phyloP scores from a whole-genome alignment of 2,329 filamentous ascomycete species.

The Aspergillus carbonarius region DNA sequence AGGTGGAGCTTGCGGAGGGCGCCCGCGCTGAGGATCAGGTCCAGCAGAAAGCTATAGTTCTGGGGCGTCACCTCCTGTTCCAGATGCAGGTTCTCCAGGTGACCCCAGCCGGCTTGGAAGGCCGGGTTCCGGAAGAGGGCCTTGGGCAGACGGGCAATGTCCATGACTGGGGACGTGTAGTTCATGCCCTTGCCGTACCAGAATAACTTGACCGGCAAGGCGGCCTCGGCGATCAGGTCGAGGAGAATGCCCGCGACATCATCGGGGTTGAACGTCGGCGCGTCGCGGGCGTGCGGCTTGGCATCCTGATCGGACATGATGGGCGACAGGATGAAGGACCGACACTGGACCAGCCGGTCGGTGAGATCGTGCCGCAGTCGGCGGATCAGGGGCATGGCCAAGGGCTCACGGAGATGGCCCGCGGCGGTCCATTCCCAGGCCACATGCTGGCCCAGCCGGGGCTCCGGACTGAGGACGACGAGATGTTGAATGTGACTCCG shows the following conservation, averaged over 20 bases:
- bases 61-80: constrained; percentile 12
- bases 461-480: constrained; percentile 13
- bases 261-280: constrained; percentile 8
- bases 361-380: constrained; percentile 9
- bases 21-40: constrained; percentile 7
- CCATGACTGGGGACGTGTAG: constrained; percentile 10
- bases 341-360: constrained; percentile 4
- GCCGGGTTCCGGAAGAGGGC: constrained; percentile 3
- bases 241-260: constrained; percentile 9
- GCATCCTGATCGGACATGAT: not conserved
- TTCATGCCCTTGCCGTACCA: constrained; percentile 15
- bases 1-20: constrained; percentile 12
- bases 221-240: constrained; percentile 10
- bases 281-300: not conserved
- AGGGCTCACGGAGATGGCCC: constrained; percentile 6
- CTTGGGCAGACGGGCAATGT: constrained; percentile 11
- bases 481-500: constrained; percentile 10
- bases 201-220: constrained; percentile 10
- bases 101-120: constrained; percentile 6
- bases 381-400: constrained; percentile 6
- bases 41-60: constrained; percentile 13
- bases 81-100: constrained; percentile 12
- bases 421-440: constrained; percentile 10
- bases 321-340: constrained; percentile 14
- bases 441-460: constrained; percentile 8